Evolutionary conservation across 2,329 filamentous ascomycete genomes (phyloP).

Genomic region (Lachnellula arida): DNA sequence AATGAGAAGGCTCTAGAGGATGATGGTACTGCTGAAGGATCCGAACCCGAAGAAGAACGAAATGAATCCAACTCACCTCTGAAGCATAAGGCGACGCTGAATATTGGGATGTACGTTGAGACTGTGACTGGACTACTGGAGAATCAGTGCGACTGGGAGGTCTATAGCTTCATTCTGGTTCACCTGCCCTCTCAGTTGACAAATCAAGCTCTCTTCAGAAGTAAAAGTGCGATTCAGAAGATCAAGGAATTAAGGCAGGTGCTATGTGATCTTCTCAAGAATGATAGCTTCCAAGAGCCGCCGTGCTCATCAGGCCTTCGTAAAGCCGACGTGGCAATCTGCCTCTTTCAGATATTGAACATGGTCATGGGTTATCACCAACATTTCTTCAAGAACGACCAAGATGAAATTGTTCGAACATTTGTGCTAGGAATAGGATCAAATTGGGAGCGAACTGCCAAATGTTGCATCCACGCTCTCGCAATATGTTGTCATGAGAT

Average conservation of each 20-base stretch:
- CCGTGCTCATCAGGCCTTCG: slow-evolving; percentile 73
- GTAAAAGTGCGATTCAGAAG: slow-evolving; percentile 61
- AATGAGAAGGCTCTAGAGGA: neutral
- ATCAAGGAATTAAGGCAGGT: slow-evolving; percentile 71
- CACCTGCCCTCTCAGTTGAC: slow-evolving; percentile 83
- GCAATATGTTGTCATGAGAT: slow-evolving; percentile 95
- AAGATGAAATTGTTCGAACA: slow-evolving; percentile 82
- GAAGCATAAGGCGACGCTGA: slow-evolving; percentile 14
- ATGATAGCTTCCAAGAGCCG: slow-evolving; percentile 74
- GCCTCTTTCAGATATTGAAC: slow-evolving; percentile 79
- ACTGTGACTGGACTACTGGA: slow-evolving; percentile 69
- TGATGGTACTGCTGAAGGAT: no score
- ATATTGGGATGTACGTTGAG: slow-evolving; percentile 60
- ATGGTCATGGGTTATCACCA: slow-evolving; percentile 89
- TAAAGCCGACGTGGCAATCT: slow-evolving; percentile 83
- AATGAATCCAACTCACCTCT: neutral
- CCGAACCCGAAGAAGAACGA: neutral
- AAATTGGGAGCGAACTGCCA: slow-evolving; percentile 77
- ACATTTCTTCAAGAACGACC: slow-evolving; percentile 75
- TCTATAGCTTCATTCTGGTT: slow-evolving; percentile 85
- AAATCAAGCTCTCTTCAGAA: slow-evolving; percentile 76
- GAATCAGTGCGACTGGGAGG: slow-evolving; percentile 77
- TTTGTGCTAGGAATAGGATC: slow-evolving; percentile 79
- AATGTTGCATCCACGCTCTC: slow-evolving; percentile 89
- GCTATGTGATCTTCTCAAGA: slow-evolving; percentile 78